Evolutionary conservation across 495 filamentous ascomycete genomes (phyloP), one percentile per base, ranked within the genome.

Genomic region (Clohesyomyces aquaticus): DNA sequence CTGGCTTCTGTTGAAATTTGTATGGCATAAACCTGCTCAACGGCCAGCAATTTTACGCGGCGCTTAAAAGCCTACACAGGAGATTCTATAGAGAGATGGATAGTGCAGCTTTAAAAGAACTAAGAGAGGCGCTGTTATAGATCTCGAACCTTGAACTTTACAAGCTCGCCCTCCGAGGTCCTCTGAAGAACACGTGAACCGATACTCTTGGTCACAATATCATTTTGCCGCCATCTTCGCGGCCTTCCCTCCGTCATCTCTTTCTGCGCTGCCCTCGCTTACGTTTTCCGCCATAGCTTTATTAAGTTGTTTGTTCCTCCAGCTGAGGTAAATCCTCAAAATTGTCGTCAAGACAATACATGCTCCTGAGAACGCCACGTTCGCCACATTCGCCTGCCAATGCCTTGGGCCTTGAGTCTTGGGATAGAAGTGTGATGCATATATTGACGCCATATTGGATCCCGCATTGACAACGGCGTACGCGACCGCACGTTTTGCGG

Each of bases 401-500:
- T 53, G 35, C 14, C 28, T 53, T 28, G 50, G 50, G 25, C 50
- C 50, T 28, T 53, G 50, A 4, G 50, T 29, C 23, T 35, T 53
- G 23, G 55, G 55, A 47, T 59, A 59, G 9, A 59, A 48, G 43
- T 59, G 48, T 16, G 55, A 26, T 2, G 55, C 27, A n/a, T 26
- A 47, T n/a, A 60, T 60, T 4, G 25, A 35, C 1, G 56, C 32
- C 3, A 27, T 10, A 21, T 60, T 60, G 2, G 16, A 19, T 12
- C 12, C 45, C 1, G 56, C 43, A 19, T 32, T 60, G 16, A 42
- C 45, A 11, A 60, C 12, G 11, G 56, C 56, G 45, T 21, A 43
- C 10, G 58, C 58, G n/a, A 53, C 58, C 27, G 58, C 58, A 8
- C 58, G 18, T 29, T 61, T 61, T 10, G 58, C 47, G 14, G 48